A percentile compares a stretch with the other conserved stretches of the same genome.
These are phyloP conservation scores for Meredithiella fracta DNA, from an alignment of 2,329 filamentous ascomycete genomes.

Conservation along the genomic window DNA sequence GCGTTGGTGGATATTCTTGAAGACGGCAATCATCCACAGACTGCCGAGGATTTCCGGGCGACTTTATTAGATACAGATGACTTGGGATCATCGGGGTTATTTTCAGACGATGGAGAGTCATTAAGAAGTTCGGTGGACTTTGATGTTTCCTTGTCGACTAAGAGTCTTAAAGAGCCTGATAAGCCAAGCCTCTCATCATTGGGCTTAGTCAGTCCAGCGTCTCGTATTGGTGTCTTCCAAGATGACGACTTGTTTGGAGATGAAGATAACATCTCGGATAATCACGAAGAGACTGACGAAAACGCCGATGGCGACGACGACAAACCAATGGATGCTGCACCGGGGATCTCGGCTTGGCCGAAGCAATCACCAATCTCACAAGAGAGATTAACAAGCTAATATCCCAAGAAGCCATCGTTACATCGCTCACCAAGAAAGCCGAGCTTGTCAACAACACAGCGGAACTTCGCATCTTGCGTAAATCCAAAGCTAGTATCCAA, in stretches of 20 bases:
- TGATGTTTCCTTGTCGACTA: conserved; percentile 13
- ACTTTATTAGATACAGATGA: conserved; percentile 49
- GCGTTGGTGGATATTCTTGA: conserved; percentile 88
- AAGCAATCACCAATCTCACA: conserved; percentile 78
- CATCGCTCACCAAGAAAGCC: conserved; percentile 82
- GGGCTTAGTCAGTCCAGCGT: conserved; percentile 74
- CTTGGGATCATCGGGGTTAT: conserved; percentile 4
- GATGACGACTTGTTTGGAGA: conserved; percentile 89
- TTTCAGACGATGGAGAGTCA: conserved; percentile 27
- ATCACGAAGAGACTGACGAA: conserved; percentile 55
- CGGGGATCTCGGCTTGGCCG: conserved; percentile 86
- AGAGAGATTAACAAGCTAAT: conserved; percentile 78
- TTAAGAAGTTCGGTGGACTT: conserved; percentile 45
- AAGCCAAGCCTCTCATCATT: conserved; percentile 84
- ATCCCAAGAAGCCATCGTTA: conserved; percentile 78
- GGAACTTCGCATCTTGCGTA: conserved; percentile 77
- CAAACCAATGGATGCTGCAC: conserved; percentile 82
- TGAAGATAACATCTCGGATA: conserved; percentile 70
- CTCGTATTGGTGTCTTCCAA: conserved; percentile 79
- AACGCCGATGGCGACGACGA: conserved; percentile 49
- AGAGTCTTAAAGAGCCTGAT: conserved; percentile 31
- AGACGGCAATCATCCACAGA: conserved; percentile 44
- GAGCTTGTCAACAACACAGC: conserved; percentile 94
- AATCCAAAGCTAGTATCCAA: conserved; percentile 85
- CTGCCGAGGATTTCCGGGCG: conserved; percentile 45